Percentiles rank a stretch among this genome's conserved stretches.
phyloP scores from a whole-genome alignment of 1,284 basidiomycete genomes.

The Puccinia coronata region DNA sequence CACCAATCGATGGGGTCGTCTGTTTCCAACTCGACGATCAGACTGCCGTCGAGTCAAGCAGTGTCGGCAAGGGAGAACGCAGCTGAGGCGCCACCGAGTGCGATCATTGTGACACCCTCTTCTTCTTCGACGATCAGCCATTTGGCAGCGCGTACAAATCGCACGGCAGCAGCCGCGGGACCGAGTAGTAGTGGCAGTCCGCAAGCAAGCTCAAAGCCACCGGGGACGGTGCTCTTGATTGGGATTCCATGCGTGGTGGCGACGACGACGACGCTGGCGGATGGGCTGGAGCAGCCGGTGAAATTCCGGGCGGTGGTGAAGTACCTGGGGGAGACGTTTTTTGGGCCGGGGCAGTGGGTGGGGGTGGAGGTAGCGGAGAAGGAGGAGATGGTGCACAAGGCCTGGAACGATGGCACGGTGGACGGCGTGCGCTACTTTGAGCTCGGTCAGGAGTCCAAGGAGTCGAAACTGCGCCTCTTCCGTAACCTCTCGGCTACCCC shows the following conservation, averaged over 20 bases:
- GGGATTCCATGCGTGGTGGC: constrained; percentile 47
- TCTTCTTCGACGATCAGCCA: constrained; percentile 16
- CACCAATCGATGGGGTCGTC: constrained; percentile 34
- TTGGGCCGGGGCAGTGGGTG: constrained; percentile 80
- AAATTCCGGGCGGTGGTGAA: constrained; percentile 81
- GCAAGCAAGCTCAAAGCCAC: background rate
- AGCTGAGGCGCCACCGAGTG: background rate
- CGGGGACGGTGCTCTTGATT: constrained; percentile 30
- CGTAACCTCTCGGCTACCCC: constrained; percentile 38
- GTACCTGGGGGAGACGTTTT: constrained; percentile 80
- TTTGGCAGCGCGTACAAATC: background rate
- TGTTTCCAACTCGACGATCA: constrained; percentile 29
- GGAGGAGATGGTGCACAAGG: constrained; percentile 65
- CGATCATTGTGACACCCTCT: constrained; percentile 37
- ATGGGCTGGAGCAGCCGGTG: constrained; percentile 65
- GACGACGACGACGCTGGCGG: constrained; percentile 12
- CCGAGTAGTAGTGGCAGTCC: background rate
- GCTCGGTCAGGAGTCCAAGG: constrained; percentile 60
- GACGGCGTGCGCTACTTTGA: constrained; percentile 79
- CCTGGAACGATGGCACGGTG: constrained; percentile 80
- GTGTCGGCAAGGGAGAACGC: background rate
- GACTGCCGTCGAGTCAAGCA: background rate
- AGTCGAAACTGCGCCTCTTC: constrained; percentile 25
- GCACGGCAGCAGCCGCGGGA: background rate
- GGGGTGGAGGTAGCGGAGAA: constrained; percentile 81